Evolutionary conservation across 1,284 basidiomycete genomes (phyloP), one percentile per base, ranked within the genome.

Genomic region (Puccinia brachypodii): DNA sequence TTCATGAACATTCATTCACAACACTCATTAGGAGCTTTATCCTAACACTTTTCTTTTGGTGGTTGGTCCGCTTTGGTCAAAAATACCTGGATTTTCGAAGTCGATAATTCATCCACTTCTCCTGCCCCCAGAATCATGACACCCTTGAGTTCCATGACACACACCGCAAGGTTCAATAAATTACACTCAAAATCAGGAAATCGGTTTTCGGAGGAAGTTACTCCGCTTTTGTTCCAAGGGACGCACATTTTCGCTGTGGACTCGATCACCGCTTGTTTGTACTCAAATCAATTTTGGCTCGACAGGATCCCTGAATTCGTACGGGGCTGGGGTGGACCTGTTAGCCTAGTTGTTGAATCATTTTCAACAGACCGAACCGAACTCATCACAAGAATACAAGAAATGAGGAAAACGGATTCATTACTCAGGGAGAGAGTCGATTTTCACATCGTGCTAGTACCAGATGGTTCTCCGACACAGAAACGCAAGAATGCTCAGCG

Each of bases 271-370:
- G 85, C 85, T 28, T 85, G 85, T 58, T 76, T 85, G n/a, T 86
- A 85, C 83, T 80, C 84, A 56, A 85, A 86, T 73, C 84, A 84
- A 38, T 84, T 85, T 25, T 86, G 85, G 85, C 79, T 86, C 40
- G 75, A 79, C 38, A 79, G 72, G 25, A 77, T 86, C 14, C 82
- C 85, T 19, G 50, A 81, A 9, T 85, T 85, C 77, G 73, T 84
- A n/a, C 58, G 82, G 3, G 73, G 82, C n/a, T 86, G 85, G 85
- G 76, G 76, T n/a, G 85, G 85, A 0, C 85, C 85, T 2, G 82
- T 85, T 31, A 85, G 85, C 16, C 77, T 85, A 44, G 83, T 86
- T 25, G 84, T 84, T 72, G 85, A 86, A 66, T 68, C 82, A 25
- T 36, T 83, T 0, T 82, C 84, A 69, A 83, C 82, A 6, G 82